Evolutionary conservation across 2,329 filamentous ascomycete species (phyloP).

Genomic region (Ceratocystiopsis sp.): DNA sequence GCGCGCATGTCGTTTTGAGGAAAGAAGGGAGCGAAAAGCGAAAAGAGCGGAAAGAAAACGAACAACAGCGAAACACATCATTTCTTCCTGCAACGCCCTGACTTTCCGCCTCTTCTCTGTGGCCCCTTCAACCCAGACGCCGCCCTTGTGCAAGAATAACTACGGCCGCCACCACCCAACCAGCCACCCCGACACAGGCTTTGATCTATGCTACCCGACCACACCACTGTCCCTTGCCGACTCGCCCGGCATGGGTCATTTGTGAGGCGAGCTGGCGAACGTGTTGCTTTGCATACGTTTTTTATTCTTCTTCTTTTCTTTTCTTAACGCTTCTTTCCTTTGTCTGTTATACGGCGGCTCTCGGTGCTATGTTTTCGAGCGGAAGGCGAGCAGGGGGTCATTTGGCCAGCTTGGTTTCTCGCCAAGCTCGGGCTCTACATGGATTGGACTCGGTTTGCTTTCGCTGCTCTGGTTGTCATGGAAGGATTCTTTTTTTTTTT

Average conservation of each 20-base stretch:
- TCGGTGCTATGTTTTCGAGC: no score
- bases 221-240: slow-evolving; percentile 59
- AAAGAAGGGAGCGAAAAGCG: neutral
- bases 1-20: slow-evolving; percentile 16
- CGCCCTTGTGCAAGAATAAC: slow-evolving; percentile 58
- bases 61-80: neutral
- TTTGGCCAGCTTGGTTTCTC: no score
- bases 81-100: no score
- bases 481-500: no score
- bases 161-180: slow-evolving; percentile 36
- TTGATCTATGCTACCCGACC: slow-evolving; percentile 39
- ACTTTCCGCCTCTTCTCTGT: slow-evolving; percentile 8
- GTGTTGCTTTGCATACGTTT: no score
- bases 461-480: no score
- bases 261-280: neutral
- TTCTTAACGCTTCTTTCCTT: no score
- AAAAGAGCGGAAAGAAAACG: neutral
- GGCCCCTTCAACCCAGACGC: slow-evolving; percentile 39
- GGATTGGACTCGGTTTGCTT: no score
- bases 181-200: slow-evolving; percentile 40
- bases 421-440: no score
- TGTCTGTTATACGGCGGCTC: no score
- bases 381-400: no score
- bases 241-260: slow-evolving; percentile 38
- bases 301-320: no score